Base-by-base conservation (phyloP, 495 filamentous ascomycete genomes). In the Beverwykella pulmonaria region DNA sequence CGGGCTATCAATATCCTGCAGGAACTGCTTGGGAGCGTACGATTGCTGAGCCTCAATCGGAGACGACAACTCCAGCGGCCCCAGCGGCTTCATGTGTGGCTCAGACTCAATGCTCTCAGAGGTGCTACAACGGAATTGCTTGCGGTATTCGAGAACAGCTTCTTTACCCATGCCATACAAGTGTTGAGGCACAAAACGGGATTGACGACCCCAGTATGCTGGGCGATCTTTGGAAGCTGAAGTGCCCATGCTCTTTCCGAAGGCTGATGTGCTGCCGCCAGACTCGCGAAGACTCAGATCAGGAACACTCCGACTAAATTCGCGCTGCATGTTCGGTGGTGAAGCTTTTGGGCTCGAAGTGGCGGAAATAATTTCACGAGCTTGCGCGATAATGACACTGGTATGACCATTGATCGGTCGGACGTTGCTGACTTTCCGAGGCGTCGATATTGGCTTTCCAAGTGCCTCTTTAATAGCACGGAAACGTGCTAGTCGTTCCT, bases 141-240 rank as follows among this genome's bases (percentile, higher is more conserved):
- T 10, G 58, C 34, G 32, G 63, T 67, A 65, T 52, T 52, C 36
- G 17, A 49, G 49, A 26, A 72, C 32, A 5, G 65, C 70, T 15
- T 57, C 66, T 8, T 56, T 44, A 20, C 73, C 73, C 25, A 68
- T 66, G 15, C 74, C 75, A 50, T 79, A 79, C 15, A 72, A 53
- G 47, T 79, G 75, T 6, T 71, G 59, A 17, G 76, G 73, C 1
- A 79, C 73, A 46, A 79, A 79, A 20, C 60, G 74, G 62, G 68
- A 73, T 23, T 64, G 64, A 10, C 77, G 66, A 23, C 52, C 27
- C 15, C 72, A 57, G 49, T 69, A 75, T 39, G 67, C 71, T 5
- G 71, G 73, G 0, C 52, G 12, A 27, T 53, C 39, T 15, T 27
- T 2, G 3, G 6, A 36, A 26, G 30, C 22, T 25, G 32, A 15